A percentile compares a stretch with the other conserved stretches of the same genome.
Evolutionary conservation across 805 yeast genomes (phyloP).

Genomic region (Lipomyces lipofer): DNA sequence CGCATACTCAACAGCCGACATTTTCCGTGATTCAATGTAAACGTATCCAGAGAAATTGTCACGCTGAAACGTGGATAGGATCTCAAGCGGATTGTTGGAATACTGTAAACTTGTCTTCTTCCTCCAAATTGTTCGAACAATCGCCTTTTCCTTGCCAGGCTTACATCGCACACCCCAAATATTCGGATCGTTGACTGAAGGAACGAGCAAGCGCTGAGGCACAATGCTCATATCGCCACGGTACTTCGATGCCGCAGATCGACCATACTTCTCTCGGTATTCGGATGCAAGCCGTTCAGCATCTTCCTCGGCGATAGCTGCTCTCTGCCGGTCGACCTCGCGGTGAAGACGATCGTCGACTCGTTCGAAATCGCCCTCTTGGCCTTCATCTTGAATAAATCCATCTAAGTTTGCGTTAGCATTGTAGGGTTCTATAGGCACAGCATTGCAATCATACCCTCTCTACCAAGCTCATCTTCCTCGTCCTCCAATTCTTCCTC

Average conservation of each 20-base stretch:
- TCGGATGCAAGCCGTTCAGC: constrained; percentile 93
- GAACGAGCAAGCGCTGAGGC: constrained; percentile 88
- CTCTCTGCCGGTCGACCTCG: constrained; percentile 84
- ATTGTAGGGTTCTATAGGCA: constrained; percentile 42
- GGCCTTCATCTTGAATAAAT: constrained; percentile 56
- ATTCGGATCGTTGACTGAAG: constrained; percentile 94
- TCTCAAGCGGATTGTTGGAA: constrained; percentile 76
- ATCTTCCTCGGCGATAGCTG: constrained; percentile 86
- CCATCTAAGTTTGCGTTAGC: constrained; percentile 46
- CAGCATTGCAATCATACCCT: constrained; percentile 45
- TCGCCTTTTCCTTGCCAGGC: constrained; percentile 88
- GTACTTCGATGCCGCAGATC: constrained; percentile 75
- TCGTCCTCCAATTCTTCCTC: constrained; percentile 93
- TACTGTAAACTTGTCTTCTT: constrained; percentile 77
- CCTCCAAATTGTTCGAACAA: constrained; percentile 79
- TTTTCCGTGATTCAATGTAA: constrained; percentile 90
- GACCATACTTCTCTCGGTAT: constrained; percentile 87
- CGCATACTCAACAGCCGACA: constrained; percentile 87
- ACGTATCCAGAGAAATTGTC: constrained; percentile 90
- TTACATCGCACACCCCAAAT: constrained; percentile 95
- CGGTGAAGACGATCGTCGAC: constrained; percentile 81
- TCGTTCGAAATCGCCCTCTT: constrained; percentile 51
- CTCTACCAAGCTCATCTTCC: constrained; percentile 86
- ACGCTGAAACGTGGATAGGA: constrained; percentile 88
- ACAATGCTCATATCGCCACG: constrained; percentile 84